Evolutionary conservation across 306 rosid species (phyloP).

Genomic region (Trichosanthes truncata): DNA sequence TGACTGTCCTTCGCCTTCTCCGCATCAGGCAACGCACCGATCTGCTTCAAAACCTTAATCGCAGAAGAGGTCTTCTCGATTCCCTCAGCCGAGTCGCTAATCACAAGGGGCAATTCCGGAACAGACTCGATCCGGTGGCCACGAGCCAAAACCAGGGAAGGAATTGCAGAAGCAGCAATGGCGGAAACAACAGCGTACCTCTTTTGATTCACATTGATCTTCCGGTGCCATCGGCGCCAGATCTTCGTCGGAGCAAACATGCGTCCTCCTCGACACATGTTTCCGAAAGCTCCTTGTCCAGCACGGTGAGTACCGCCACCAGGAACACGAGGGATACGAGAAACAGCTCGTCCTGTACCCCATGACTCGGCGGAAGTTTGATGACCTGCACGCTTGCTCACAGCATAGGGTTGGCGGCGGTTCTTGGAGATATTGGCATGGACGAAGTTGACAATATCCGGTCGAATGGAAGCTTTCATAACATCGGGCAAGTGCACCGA

Average conservation of each 20-base stretch:
- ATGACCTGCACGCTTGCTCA: slow-evolving; percentile 63
- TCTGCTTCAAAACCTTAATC: slow-evolving; percentile 47
- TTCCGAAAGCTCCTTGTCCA: slow-evolving; percentile 80
- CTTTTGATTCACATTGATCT: slow-evolving; percentile 70
- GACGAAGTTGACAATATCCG: slow-evolving; percentile 62
- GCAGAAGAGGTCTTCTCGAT: slow-evolving; percentile 73
- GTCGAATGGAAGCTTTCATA: slow-evolving; percentile 62
- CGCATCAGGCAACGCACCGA: slow-evolving; percentile 61
- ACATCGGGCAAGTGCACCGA: slow-evolving; percentile 57
- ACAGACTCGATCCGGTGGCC: slow-evolving; percentile 70
- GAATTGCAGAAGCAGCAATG: slow-evolving; percentile 74
- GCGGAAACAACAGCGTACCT: slow-evolving; percentile 75
- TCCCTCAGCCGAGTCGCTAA: slow-evolving; percentile 58
- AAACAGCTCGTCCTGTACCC: slow-evolving; percentile 91
- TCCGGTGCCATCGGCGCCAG: slow-evolving; percentile 95
- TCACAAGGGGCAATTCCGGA: slow-evolving; percentile 64
- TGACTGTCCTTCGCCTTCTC: slow-evolving; percentile 73
- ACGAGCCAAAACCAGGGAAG: slow-evolving; percentile 59
- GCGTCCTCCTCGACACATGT: slow-evolving; percentile 93
- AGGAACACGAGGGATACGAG: slow-evolving; percentile 88
- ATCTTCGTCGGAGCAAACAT: slow-evolving; percentile 94
- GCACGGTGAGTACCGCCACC: slow-evolving; percentile 96
- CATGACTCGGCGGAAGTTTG: slow-evolving; percentile 89
- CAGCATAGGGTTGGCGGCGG: slow-evolving; percentile 72
- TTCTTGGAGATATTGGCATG: slow-evolving; percentile 66